A percentile compares a stretch with the other conserved stretches of the same genome.
Conservation (phyloP, 2,329 filamentous ascomycete species). For the Fusarium sp. region DNA sequence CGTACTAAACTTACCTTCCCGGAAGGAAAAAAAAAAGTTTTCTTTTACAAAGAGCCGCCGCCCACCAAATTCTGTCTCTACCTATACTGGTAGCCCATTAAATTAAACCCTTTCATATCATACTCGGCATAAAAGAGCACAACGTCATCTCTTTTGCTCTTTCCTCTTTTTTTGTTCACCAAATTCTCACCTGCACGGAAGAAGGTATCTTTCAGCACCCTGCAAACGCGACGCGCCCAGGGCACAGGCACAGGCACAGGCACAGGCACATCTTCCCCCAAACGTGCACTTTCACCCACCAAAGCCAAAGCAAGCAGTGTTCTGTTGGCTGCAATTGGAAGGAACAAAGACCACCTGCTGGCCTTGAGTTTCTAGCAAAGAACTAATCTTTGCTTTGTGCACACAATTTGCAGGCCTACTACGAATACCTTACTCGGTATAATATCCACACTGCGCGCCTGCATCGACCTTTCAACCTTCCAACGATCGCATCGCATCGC, state of each 20-base stretch:
- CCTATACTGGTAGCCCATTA: not conserved
- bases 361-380: not conserved
- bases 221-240: slow-evolving; percentile 9
- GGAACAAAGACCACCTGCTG: slow-evolving; percentile 29
- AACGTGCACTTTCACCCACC: slow-evolving; percentile 38
- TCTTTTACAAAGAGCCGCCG: slow-evolving; percentile 22
- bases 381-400: slow-evolving; percentile 5
- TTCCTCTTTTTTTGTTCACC: not conserved
- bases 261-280: slow-evolving; percentile 15
- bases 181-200: not conserved
- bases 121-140: slow-evolving; percentile 1
- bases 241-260: not conserved
- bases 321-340: slow-evolving; percentile 29
- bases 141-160: slow-evolving; percentile 8
- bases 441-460: slow-evolving; percentile 28
- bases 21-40: slow-evolving; percentile 8
- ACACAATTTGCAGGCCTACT: slow-evolving; percentile 2
- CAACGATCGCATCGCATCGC: slow-evolving; percentile 12
- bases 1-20: not conserved
- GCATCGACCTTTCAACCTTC: slow-evolving; percentile 1
- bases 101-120: not conserved
- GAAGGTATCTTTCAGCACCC: not conserved
- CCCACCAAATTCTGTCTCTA: slow-evolving; percentile 15
- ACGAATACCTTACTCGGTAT: not conserved
- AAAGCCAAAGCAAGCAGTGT: slow-evolving; percentile 22